A percentile compares a stretch with the other conserved stretches of the same genome.
Conservation (phyloP, 768 basidiomycete species). For the Mycena galericulata region DNA sequence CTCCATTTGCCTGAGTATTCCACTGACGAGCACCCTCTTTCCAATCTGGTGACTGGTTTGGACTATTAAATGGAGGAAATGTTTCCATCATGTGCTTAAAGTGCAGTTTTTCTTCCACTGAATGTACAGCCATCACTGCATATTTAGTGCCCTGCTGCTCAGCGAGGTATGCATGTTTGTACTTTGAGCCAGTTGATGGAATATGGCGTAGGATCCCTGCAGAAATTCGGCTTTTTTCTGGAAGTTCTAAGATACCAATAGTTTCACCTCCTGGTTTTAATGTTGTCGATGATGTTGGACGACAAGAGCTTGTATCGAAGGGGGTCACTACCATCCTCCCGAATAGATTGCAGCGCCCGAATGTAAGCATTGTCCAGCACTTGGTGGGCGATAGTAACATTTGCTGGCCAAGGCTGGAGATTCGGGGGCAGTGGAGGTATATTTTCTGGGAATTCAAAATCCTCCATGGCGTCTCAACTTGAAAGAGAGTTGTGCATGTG, state of each 20-base stretch:
- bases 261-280: not conserved
- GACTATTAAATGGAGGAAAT: not conserved
- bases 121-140: conserved; percentile 18
- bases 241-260: conserved; percentile 5
- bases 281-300: too few relatives aligned
- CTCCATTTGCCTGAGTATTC: conserved; percentile 19
- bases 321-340: too few relatives aligned
- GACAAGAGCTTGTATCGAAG: too few relatives aligned
- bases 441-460: too few relatives aligned
- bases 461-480: too few relatives aligned
- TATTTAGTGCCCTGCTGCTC: conserved; percentile 9
- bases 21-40: conserved; percentile 15
- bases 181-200: not conserved
- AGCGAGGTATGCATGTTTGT: conserved; percentile 26
- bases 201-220: conserved; percentile 3
- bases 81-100: conserved; percentile 16
- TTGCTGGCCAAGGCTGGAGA: too few relatives aligned
- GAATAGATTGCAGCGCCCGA: too few relatives aligned
- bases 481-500: too few relatives aligned
- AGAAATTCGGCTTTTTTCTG: not conserved
- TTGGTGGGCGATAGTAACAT: too few relatives aligned
- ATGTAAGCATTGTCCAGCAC: too few relatives aligned
- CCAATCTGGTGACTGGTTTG: not conserved
- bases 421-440: too few relatives aligned
- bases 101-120: conserved; percentile 9